phyloP scores from a whole-genome alignment of 1,139 yeast genomes.

The Debaryomyces fabryi region DNA sequence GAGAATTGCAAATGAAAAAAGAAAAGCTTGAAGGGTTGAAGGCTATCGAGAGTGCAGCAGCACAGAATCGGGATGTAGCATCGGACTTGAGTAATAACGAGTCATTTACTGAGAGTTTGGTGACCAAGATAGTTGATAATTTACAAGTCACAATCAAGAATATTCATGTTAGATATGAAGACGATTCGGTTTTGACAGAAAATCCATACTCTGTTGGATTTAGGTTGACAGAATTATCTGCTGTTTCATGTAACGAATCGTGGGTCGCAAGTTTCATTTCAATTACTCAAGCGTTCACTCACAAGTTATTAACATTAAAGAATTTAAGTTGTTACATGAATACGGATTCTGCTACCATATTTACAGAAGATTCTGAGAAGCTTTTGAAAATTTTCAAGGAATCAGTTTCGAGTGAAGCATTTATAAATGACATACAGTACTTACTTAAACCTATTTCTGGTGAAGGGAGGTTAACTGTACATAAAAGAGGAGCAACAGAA shows the following conservation, averaged over 20 bases:
- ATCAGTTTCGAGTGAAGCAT: slow-evolving; percentile 25
- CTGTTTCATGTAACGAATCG: slow-evolving; percentile 80
- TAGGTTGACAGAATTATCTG: slow-evolving; percentile 83
- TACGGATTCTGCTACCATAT: slow-evolving; percentile 60
- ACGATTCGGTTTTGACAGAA: slow-evolving; percentile 64
- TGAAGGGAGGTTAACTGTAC: slow-evolving; percentile 76
- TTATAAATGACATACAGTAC: slow-evolving; percentile 52
- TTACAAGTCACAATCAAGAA: slow-evolving; percentile 90
- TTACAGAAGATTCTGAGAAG: slow-evolving; percentile 44
- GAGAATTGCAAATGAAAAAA: slow-evolving; percentile 67
- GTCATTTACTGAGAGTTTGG: slow-evolving; percentile 81
- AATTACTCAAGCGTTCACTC: slow-evolving; percentile 65
- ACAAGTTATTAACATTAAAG: slow-evolving; percentile 76
- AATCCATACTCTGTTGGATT: slow-evolving; percentile 82
- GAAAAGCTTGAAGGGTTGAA: slow-evolving; percentile 74
- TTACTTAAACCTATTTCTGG: slow-evolving; percentile 90
- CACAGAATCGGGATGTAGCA: slow-evolving; percentile 40
- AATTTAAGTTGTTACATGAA: slow-evolving; percentile 86
- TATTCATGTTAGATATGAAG: slow-evolving; percentile 92
- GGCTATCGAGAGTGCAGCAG: slow-evolving; percentile 49
- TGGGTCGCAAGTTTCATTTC: slow-evolving; percentile 90
- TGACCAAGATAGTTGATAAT: slow-evolving; percentile 90
- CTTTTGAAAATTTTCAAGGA: slow-evolving; percentile 46
- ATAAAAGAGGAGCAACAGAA: slow-evolving; percentile 75
- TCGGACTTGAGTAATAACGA: slow-evolving; percentile 60